These are phyloP conservation scores for Wickerhamomyces xylosicus DNA, from an alignment of 805 yeast species.

Conservation along the genomic window DNA sequence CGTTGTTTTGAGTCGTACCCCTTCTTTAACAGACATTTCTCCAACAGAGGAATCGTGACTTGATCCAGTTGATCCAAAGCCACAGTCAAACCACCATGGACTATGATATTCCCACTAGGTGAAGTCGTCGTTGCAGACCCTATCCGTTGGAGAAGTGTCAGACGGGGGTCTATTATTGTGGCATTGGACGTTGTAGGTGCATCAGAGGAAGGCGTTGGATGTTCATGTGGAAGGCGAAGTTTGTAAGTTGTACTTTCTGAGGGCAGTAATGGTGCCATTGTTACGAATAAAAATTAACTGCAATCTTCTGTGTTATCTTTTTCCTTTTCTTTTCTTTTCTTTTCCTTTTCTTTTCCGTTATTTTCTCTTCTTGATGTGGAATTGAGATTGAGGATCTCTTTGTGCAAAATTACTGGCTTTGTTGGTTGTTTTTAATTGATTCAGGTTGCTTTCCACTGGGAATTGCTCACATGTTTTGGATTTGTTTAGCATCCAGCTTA, in stretches of 20 bases:
- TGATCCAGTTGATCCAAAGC: conserved; percentile 29
- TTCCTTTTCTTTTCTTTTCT: too few relatives aligned
- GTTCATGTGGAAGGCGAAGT: conserved; percentile 41
- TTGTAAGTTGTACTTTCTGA: conserved; percentile 52
- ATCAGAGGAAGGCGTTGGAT: too few relatives aligned
- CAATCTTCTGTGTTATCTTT: neutral
- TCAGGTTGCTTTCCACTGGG: too few relatives aligned
- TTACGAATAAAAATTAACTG: too few relatives aligned
- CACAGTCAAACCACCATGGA: conserved; percentile 58
- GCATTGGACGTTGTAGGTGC: too few relatives aligned
- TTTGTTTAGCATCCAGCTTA: too few relatives aligned
- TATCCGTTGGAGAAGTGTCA: conserved; percentile 52
- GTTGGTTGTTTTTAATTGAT: too few relatives aligned
- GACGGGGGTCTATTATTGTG: conserved; percentile 47
- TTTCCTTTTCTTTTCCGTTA: too few relatives aligned
- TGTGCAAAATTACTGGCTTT: too few relatives aligned
- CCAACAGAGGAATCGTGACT: conserved; percentile 9
- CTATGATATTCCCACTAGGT: conserved; percentile 49
- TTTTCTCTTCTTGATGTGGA: too few relatives aligned
- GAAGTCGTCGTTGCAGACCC: conserved; percentile 57
- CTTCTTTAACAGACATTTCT: conserved; percentile 3
- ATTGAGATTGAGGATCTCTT: too few relatives aligned
- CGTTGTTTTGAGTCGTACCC: conserved; percentile 1
- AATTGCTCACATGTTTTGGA: too few relatives aligned
- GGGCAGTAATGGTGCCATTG: conserved; percentile 56